Percentiles rank a stretch among this genome's conserved stretches.
phyloP scores from a whole-genome alignment of 1,284 basidiomycete genomes.

The Cutaneotrichosporon mucoides region DNA sequence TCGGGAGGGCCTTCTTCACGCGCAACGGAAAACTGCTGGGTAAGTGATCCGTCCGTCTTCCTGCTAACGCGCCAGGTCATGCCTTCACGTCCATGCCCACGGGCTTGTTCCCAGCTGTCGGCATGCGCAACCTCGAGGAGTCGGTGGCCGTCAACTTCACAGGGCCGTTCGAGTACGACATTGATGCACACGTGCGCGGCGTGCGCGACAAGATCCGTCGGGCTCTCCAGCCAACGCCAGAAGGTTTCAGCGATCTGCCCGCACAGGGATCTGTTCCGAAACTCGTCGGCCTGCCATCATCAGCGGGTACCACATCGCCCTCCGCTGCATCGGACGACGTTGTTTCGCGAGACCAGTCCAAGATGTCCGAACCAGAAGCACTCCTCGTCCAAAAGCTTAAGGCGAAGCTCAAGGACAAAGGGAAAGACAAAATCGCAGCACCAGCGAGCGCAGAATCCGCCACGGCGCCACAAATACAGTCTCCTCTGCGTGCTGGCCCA shows the following conservation, averaged over 20 bases:
- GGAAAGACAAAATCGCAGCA: background rate
- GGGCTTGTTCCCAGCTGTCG: conserved; percentile 76
- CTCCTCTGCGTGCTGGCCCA: conserved; percentile 12
- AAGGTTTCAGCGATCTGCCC: conserved; percentile 6
- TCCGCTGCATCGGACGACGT: background rate
- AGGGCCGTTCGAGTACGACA: conserved; percentile 78
- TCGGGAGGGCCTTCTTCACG: conserved; percentile 76
- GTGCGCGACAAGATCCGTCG: conserved; percentile 24
- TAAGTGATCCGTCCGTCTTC: conserved; percentile 40
- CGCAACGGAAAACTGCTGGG: conserved; percentile 78
- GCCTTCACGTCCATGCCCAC: conserved; percentile 64
- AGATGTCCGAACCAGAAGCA: background rate
- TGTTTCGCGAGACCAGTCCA: background rate
- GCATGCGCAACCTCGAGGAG: conserved; percentile 65
- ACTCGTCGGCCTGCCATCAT: conserved; percentile 10
- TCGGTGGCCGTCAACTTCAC: conserved; percentile 65
- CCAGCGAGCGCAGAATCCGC: no score
- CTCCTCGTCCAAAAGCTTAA: background rate
- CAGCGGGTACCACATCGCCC: background rate
- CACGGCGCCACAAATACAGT: background rate
- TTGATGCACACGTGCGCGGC: conserved; percentile 64
- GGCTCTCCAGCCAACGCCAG: background rate
- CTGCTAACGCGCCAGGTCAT: conserved; percentile 49
- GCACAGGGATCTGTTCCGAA: conserved; percentile 1
- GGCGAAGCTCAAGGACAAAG: background rate